Conservation (phyloP, 345 rosid genomes). For the Microthlaspi erraticum region DNA sequence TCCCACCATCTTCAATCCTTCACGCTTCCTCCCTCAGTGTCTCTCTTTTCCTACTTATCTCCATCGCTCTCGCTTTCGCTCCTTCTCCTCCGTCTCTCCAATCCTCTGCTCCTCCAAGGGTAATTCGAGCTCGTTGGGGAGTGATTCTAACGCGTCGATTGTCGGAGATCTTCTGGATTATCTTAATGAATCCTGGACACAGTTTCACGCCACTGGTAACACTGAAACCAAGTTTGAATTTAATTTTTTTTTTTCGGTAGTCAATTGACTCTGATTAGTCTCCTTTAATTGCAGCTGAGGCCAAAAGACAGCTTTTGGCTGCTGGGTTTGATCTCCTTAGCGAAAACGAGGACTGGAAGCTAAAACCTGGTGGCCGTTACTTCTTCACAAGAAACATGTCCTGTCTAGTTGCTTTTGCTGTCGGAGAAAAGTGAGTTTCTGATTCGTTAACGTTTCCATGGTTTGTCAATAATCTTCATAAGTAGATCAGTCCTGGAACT, state of each 20-base stretch:
- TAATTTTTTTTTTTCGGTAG: neutral
- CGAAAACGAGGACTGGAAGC: slow-evolving; percentile 88
- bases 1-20: slow-evolving; percentile 37
- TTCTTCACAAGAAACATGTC: slow-evolving; percentile 96
- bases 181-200: slow-evolving; percentile 96
- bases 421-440: slow-evolving; percentile 81
- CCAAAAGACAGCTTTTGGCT: slow-evolving; percentile 66
- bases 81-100: slow-evolving; percentile 46
- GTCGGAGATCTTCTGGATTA: slow-evolving; percentile 74
- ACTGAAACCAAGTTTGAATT: neutral
- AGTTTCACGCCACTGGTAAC: slow-evolving; percentile 86
- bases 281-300: slow-evolving; percentile 65
- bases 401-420: slow-evolving; percentile 87
- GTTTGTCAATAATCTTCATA: neutral
- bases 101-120: slow-evolving; percentile 44
- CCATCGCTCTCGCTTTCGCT: slow-evolving; percentile 39
- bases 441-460: neutral
- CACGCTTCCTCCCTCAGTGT: slow-evolving; percentile 32
- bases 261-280: slow-evolving; percentile 1
- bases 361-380: slow-evolving; percentile 91
- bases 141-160: slow-evolving; percentile 47
- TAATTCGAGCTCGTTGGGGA: slow-evolving; percentile 20
- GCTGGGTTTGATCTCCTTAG: slow-evolving; percentile 76
- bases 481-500: slow-evolving; percentile 11
- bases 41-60: slow-evolving; percentile 37